A percentile compares a stretch with the other conserved stretches of the same genome.
Conservation (phyloP, 176 grass and related monocot species). For the Aegilops sharonensis region DNA sequence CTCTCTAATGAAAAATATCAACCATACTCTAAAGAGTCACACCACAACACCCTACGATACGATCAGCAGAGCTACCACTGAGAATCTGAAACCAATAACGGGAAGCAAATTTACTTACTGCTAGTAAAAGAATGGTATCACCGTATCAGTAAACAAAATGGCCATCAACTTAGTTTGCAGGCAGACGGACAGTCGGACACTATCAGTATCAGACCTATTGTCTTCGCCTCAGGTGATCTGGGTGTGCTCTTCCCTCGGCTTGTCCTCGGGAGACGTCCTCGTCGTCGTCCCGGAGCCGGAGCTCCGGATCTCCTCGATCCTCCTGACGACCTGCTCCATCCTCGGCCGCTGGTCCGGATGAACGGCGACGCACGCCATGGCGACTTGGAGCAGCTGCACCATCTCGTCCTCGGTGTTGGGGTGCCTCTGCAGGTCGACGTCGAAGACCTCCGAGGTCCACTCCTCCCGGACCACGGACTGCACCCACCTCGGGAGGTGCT, state of each 20-base stretch:
- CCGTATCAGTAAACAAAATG: too few species aligned
- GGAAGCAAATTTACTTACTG: not conserved
- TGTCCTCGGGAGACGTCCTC: slow-evolving; percentile 41
- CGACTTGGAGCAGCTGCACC: slow-evolving; percentile 88
- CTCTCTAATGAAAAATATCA: too few species aligned
- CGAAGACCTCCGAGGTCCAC: slow-evolving; percentile 97
- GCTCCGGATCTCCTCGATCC: slow-evolving; percentile 64
- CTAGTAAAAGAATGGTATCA: too few species aligned
- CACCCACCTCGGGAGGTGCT: slow-evolving; percentile 82
- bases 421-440: slow-evolving; percentile 71
- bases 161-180: not conserved
- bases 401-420: slow-evolving; percentile 86
- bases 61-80: slow-evolving; percentile 25
- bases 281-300: slow-evolving; percentile 20
- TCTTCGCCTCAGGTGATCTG: slow-evolving; percentile 6
- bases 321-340: slow-evolving; percentile 63
- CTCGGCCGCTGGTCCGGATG: slow-evolving; percentile 65
- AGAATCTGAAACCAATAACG: slow-evolving; percentile 19
- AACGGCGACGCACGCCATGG: slow-evolving; percentile 73
- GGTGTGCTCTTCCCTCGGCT: not conserved
- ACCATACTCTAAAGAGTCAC: slow-evolving; percentile 7
- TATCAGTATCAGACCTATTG: slow-evolving; percentile 10
- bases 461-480: slow-evolving; percentile 95
- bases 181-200: not conserved
- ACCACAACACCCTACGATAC: not conserved